A percentile compares a stretch with the other conserved stretches of the same genome.
Evolutionary conservation across 495 filamentous ascomycete species (phyloP).

Genomic region (Talaromyces thailandensis): DNA sequence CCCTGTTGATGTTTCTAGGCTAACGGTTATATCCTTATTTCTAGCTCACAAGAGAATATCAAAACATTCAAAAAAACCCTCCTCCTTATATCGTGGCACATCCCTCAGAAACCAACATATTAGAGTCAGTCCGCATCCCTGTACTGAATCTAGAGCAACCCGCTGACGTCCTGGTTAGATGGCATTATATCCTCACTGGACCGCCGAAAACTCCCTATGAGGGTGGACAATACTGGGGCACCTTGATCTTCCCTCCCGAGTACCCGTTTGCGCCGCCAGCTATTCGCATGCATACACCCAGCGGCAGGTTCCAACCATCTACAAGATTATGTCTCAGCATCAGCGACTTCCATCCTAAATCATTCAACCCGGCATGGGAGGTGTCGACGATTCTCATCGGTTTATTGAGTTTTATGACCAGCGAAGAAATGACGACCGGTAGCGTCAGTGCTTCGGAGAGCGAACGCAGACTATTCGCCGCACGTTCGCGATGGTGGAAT

Average conservation of each 20-base stretch:
- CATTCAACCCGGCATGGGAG: conserved; percentile 99
- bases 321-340: conserved; percentile 91
- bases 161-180: conserved; percentile 38
- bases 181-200: conserved; percentile 97
- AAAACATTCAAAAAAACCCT: conserved; percentile 81
- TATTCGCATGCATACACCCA: conserved; percentile 98
- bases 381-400: conserved; percentile 94
- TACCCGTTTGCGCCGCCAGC: conserved; percentile 96
- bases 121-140: conserved; percentile 53
- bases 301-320: conserved; percentile 86
- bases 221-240: conserved; percentile 96
- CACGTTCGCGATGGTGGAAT: conserved; percentile 90
- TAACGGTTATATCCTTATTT: conserved; percentile 2
- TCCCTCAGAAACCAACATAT: conserved; percentile 88
- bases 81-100: conserved; percentile 91
- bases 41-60: conserved; percentile 89
- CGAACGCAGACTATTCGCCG: conserved; percentile 72
- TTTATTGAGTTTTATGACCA: conserved; percentile 93
- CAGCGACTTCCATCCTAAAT: conserved; percentile 92
- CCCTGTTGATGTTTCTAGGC: neutral
- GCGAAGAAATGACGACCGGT: conserved; percentile 97
- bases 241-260: conserved; percentile 86
- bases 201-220: conserved; percentile 93
- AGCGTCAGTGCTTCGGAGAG: conserved; percentile 69
- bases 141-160: neutral